phyloP scores from a whole-genome alignment of 139 green algal genomes.

The Micromonas pusilla region DNA sequence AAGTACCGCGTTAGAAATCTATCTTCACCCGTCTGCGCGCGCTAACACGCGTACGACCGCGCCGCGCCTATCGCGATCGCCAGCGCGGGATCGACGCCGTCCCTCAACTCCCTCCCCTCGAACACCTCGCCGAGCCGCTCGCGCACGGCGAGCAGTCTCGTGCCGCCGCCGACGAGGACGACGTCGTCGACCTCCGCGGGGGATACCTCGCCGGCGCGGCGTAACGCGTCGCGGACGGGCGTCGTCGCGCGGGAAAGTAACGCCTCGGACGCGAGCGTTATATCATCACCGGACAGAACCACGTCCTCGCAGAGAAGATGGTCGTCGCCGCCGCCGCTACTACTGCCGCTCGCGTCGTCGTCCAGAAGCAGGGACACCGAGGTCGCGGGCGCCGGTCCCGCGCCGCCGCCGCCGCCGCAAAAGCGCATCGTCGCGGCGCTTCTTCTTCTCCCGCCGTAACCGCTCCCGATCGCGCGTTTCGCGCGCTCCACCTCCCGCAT shows the following conservation, averaged over 20 bases:
- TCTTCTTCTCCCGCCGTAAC: too few species aligned
- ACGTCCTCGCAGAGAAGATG: too few species aligned
- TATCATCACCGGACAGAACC: background rate
- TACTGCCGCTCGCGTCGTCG: too few species aligned
- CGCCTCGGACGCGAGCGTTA: background rate
- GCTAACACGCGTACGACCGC: background rate
- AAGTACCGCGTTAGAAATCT: too few species aligned
- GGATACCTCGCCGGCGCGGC: background rate
- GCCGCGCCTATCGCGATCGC: background rate
- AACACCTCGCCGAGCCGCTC: constrained; percentile 2
- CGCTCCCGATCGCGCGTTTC: background rate
- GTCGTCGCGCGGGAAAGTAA: background rate
- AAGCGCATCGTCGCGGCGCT: too few species aligned
- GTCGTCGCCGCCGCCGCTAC: too few species aligned
- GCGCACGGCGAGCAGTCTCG: background rate
- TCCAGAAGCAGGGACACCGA: too few species aligned
- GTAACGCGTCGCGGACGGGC: background rate
- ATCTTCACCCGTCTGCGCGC: too few species aligned
- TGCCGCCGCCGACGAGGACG: background rate
- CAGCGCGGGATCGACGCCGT: background rate
- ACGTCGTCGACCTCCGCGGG: constrained; percentile 7
- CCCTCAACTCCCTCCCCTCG: background rate
- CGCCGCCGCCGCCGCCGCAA: too few species aligned
- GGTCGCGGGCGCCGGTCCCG: too few species aligned
- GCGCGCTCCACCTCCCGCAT: background rate